Evolutionary conservation across 176 grass and related monocot species (phyloP).

Genomic region (Lolium rigidum): DNA sequence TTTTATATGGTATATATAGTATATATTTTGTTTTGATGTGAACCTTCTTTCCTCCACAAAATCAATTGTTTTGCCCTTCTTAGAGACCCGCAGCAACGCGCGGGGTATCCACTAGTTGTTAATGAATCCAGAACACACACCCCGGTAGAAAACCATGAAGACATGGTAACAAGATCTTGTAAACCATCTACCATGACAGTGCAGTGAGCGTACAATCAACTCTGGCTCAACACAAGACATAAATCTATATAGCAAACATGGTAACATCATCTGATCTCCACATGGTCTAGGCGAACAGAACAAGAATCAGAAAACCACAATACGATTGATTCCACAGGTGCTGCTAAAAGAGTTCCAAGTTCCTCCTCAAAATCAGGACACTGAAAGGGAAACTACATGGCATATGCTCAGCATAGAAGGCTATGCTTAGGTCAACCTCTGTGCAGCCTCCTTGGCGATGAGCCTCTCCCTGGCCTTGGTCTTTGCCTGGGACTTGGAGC

Average conservation of each 20-base stretch:
- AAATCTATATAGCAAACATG: constrained; percentile 36
- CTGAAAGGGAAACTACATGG: constrained; percentile 34
- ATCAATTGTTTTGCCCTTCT: too few relatives aligned
- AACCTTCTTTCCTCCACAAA: too few relatives aligned
- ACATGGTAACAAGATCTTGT: too few relatives aligned
- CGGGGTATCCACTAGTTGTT: too few relatives aligned
- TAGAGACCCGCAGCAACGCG: too few relatives aligned
- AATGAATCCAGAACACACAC: too few relatives aligned
- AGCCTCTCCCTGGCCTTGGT: constrained; percentile 78
- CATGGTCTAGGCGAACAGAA: constrained; percentile 29
- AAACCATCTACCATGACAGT: too few relatives aligned
- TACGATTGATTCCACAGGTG: constrained; percentile 34
- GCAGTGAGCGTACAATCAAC: not conserved
- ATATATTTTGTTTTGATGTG: too few relatives aligned
- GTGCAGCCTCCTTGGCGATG: constrained; percentile 68
- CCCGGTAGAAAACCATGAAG: too few relatives aligned
- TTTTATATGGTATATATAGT: too few relatives aligned
- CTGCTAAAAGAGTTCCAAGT: not conserved
- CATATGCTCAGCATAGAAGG: not conserved
- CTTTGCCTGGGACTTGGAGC: constrained; percentile 74
- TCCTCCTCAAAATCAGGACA: constrained; percentile 29
- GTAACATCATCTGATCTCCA: constrained; percentile 40
- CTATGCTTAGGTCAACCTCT: constrained; percentile 62
- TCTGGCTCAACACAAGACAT: not conserved
- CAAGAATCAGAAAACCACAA: constrained; percentile 47